These are phyloP conservation scores for Lophiostoma macrostomum DNA, from an alignment of 495 filamentous ascomycete genomes.

Conservation along the genomic window DNA sequence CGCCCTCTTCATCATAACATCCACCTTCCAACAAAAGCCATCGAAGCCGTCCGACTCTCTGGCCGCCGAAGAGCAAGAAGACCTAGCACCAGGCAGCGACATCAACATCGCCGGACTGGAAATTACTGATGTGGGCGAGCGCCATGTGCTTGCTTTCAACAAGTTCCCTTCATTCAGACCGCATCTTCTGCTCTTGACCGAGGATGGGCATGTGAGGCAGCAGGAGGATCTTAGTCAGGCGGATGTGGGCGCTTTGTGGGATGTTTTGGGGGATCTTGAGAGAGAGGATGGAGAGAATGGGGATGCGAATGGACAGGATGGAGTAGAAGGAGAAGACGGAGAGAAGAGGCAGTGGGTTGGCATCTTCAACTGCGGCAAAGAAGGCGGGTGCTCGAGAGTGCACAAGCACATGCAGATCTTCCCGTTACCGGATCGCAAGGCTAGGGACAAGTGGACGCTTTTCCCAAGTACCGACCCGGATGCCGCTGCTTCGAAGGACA, in stretches of 20 bases:
- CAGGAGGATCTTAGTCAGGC: constrained; percentile 12
- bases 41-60: not conserved
- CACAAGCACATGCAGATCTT: constrained; percentile 26
- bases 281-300: constrained; percentile 8
- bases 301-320: too few relatives aligned
- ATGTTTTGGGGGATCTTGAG: not conserved
- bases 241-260: constrained; percentile 12
- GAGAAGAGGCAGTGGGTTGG: too few relatives aligned
- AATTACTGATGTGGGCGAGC: constrained; percentile 5
- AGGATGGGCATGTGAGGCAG: constrained; percentile 17
- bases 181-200: constrained; percentile 15
- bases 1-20: not conserved
- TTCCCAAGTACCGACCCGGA: not conserved
- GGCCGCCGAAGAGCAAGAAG: not conserved
- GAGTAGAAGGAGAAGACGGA: too few relatives aligned
- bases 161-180: constrained; percentile 14
- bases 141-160: constrained; percentile 15
- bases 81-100: constrained; percentile 24
- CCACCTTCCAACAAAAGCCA: not conserved
- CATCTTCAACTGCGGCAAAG: constrained; percentile 21
- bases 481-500: not conserved
- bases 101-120: constrained; percentile 11
- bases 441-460: constrained; percentile 1
- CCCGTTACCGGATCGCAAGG: too few relatives aligned
- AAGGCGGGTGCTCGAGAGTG: constrained; percentile 5